A percentile compares a stretch with the other conserved stretches of the same genome.
phyloP scores from a whole-genome alignment of 2,329 filamentous ascomycete species.

The Rachicladosporium sp. region DNA sequence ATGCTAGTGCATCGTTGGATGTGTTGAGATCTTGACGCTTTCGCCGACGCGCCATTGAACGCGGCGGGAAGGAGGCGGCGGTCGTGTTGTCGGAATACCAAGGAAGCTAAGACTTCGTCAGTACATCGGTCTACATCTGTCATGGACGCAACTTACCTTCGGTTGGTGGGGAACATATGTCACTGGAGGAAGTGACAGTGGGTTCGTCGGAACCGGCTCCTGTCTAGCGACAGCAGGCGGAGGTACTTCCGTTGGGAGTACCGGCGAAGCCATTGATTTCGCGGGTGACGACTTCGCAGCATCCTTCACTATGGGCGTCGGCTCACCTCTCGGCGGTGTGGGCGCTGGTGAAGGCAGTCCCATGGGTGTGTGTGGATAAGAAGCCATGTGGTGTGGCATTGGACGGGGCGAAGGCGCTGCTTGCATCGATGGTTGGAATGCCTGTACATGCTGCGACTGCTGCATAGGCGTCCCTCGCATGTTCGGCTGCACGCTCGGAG shows the following conservation, averaged over 20 bases:
- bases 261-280: neutral
- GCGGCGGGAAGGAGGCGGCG: conserved; percentile 38
- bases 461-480: conserved; percentile 20
- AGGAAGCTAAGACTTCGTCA: conserved; percentile 35
- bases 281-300: neutral
- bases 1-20: conserved; percentile 32
- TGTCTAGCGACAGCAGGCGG: neutral
- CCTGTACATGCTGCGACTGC: conserved; percentile 4
- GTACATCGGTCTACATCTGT: neutral
- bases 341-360: conserved; percentile 14
- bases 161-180: neutral
- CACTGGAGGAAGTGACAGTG: neutral
- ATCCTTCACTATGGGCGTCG: conserved; percentile 3
- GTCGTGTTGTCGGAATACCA: conserved; percentile 46
- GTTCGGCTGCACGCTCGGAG: conserved; percentile 29
- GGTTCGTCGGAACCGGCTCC: neutral
- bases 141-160: neutral
- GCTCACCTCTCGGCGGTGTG: conserved; percentile 4
- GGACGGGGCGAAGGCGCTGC: conserved; percentile 6
- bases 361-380: conserved; percentile 6
- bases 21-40: conserved; percentile 26
- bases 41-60: conserved; percentile 36
- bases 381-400: conserved; percentile 4
- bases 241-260: too few relatives aligned
- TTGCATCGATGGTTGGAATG: conserved; percentile 5